Conservation (phyloP, 495 filamentous ascomycete species). For the Letharia lupina region DNA sequence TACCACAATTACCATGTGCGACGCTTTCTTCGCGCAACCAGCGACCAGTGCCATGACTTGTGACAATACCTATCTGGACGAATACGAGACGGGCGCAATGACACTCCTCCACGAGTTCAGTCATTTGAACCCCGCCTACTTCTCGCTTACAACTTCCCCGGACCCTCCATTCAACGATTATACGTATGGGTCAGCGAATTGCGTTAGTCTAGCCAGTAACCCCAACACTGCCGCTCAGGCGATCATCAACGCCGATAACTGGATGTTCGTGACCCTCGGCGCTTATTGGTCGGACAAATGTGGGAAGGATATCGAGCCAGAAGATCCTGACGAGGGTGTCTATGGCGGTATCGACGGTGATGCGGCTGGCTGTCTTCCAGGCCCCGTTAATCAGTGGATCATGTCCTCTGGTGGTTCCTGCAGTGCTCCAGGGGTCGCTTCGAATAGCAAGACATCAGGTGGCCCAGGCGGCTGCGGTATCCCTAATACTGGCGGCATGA, state of each 20-base stretch:
- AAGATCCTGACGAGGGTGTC: not conserved
- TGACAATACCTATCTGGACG: not conserved
- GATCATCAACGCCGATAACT: not conserved
- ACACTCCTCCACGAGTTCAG: not conserved
- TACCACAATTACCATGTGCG: not conserved
- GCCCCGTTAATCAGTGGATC: not conserved
- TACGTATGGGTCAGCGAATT: not conserved
- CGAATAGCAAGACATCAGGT: not conserved
- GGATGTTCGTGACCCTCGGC: not conserved
- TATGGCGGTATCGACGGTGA: not conserved
- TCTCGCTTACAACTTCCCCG: not conserved
- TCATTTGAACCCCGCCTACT: not conserved
- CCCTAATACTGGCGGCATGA: not conserved
- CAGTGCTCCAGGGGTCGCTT: conserved; percentile 1
- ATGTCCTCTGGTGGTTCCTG: not conserved
- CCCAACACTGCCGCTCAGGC: not conserved
- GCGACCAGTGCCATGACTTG: not conserved
- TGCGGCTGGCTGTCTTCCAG: not conserved
- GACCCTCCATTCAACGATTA: not conserved
- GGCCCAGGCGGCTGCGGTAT: not conserved
- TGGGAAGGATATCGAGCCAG: not conserved
- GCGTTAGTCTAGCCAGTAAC: not conserved
- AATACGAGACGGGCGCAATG: conserved; percentile 1
- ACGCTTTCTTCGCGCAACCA: not conserved
- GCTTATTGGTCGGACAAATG: conserved; percentile 1